Evolutionary conservation across 352 stramenopile genomes (phyloP).

Genomic region (Pythium aquatile): DNA sequence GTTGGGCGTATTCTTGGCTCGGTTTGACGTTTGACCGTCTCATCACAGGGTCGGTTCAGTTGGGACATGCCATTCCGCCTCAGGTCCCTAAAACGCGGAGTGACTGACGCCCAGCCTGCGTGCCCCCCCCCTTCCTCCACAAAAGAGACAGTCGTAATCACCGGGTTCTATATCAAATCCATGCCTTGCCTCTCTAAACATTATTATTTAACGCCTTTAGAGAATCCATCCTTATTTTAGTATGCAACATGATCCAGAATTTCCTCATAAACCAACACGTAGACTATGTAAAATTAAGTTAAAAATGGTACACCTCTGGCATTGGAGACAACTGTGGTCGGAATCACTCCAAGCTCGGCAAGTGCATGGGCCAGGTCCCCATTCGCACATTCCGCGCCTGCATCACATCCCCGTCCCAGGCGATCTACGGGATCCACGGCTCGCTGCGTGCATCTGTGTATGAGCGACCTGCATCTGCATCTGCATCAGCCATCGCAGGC

Average conservation of each 20-base stretch:
- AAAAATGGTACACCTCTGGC: background rate
- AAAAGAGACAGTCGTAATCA: background rate
- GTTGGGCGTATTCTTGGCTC: background rate
- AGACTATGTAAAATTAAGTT: background rate
- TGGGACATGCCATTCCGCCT: conserved; percentile 20
- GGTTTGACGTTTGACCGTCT: conserved; percentile 12
- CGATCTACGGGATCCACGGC: background rate
- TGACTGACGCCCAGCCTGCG: background rate
- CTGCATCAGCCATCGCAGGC: background rate
- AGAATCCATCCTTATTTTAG: background rate
- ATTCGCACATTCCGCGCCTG: conserved; percentile 7
- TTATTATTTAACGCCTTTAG: background rate
- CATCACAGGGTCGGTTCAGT: conserved; percentile 16
- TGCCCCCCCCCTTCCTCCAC: background rate
- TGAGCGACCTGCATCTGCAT: background rate
- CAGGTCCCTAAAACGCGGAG: conserved; percentile 15
- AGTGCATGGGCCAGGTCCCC: background rate
- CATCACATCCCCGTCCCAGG: background rate
- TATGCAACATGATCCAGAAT: background rate
- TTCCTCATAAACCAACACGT: background rate
- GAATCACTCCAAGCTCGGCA: background rate
- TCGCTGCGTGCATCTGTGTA: background rate
- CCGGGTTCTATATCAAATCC: background rate
- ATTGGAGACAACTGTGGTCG: background rate
- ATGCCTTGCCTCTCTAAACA: background rate